Conservation (phyloP, 1,284 basidiomycete species). For the Irpex sp. region DNA sequence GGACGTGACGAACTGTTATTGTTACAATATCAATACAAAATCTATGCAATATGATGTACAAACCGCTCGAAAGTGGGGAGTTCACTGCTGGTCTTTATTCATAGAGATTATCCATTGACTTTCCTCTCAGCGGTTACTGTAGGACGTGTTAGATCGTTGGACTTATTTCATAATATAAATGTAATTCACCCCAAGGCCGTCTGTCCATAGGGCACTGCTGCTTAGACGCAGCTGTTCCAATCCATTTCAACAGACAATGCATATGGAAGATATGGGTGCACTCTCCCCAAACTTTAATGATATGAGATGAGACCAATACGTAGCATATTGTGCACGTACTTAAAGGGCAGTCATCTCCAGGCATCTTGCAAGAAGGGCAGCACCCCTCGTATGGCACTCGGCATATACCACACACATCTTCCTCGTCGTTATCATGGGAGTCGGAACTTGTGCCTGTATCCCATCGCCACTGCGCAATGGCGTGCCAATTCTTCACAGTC, state of each 20-base stretch:
- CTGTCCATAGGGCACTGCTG: slow-evolving; percentile 94
- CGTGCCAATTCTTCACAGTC: slow-evolving; percentile 75
- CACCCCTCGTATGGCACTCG: slow-evolving; percentile 87
- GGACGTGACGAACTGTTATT: neutral
- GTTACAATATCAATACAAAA: neutral
- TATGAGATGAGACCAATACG: too few species aligned
- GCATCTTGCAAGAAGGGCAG: slow-evolving; percentile 90
- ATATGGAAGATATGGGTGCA: slow-evolving; percentile 94
- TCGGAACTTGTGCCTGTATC: slow-evolving; percentile 47
- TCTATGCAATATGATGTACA: neutral
- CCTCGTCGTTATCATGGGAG: slow-evolving; percentile 35
- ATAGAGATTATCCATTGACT: slow-evolving; percentile 12
- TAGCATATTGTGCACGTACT: slow-evolving; percentile 48
- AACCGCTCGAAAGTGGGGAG: neutral
- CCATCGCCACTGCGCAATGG: slow-evolving; percentile 86
- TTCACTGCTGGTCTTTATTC: neutral
- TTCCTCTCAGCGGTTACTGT: slow-evolving; percentile 35
- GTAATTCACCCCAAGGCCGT: slow-evolving; percentile 77
- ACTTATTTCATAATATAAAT: too few species aligned
- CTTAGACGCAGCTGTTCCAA: slow-evolving; percentile 80
- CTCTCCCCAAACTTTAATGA: slow-evolving; percentile 80
- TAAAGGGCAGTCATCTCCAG: slow-evolving; percentile 93
- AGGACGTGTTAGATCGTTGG: neutral
- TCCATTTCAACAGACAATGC: slow-evolving; percentile 95
- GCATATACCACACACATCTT: slow-evolving; percentile 92